A percentile compares a stretch with the other conserved stretches of the same genome.
These are phyloP conservation scores for Elsinoe australis DNA, from an alignment of 2,329 filamentous ascomycete species.

Conservation along the genomic window DNA sequence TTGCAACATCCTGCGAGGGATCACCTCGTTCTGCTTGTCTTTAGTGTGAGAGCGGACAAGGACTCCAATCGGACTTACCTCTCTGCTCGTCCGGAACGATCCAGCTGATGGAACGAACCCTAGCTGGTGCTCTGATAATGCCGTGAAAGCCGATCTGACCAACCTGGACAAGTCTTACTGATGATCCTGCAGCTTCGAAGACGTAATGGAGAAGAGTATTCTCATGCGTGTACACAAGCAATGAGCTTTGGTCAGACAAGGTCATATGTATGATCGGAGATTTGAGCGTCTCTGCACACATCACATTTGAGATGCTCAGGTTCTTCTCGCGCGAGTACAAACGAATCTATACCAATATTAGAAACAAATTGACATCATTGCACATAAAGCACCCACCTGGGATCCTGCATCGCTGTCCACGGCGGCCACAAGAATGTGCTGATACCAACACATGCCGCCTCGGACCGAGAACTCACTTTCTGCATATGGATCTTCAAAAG, in stretches of 20 bases:
- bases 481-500: slow-evolving; percentile 68
- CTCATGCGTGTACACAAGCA: slow-evolving; percentile 94
- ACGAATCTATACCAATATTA: slow-evolving; percentile 51
- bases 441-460: slow-evolving; percentile 98
- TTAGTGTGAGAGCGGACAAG: slow-evolving; percentile 22
- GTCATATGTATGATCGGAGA: slow-evolving; percentile 86
- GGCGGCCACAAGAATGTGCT: slow-evolving; percentile 86
- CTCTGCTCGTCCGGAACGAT: slow-evolving; percentile 86
- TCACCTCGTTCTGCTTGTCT: slow-evolving; percentile 62
- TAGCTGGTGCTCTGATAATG: slow-evolving; percentile 84
- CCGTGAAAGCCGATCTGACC: slow-evolving; percentile 97
- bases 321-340: slow-evolving; percentile 81
- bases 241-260: slow-evolving; percentile 82
- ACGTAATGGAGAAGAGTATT: slow-evolving; percentile 94
- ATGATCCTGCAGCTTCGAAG: slow-evolving; percentile 63
- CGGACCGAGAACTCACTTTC: slow-evolving; percentile 89
- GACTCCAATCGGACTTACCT: slow-evolving; percentile 38
- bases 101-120: slow-evolving; percentile 92
- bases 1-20: slow-evolving; percentile 87
- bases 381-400: slow-evolving; percentile 48
- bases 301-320: slow-evolving; percentile 62
- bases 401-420: slow-evolving; percentile 79
- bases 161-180: slow-evolving; percentile 78
- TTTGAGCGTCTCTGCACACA: slow-evolving; percentile 70
- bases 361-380: background rate